These are phyloP conservation scores for Furcasterigmium sp. DNA, from an alignment of 2,329 filamentous ascomycete genomes.

Conservation along the genomic window DNA sequence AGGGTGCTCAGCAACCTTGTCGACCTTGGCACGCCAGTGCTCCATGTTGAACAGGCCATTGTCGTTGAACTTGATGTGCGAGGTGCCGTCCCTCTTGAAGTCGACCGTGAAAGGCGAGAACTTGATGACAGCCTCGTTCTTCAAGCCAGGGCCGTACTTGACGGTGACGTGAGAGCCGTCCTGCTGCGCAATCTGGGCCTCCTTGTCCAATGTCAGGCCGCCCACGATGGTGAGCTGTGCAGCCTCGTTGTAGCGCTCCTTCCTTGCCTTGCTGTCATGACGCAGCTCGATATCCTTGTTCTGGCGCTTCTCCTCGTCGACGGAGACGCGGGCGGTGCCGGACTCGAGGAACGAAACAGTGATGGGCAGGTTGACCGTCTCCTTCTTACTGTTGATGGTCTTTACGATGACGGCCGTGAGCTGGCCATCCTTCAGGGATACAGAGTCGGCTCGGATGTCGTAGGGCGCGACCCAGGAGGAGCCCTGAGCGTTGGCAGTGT, in stretches of 20 bases:
- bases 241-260: slow-evolving; percentile 92
- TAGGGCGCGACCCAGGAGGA: slow-evolving; percentile 78
- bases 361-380: slow-evolving; percentile 74
- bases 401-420: slow-evolving; percentile 81
- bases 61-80: slow-evolving; percentile 84
- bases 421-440: slow-evolving; percentile 73
- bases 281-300: slow-evolving; percentile 86
- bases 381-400: slow-evolving; percentile 57
- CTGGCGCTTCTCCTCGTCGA: slow-evolving; percentile 87
- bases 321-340: slow-evolving; percentile 76
- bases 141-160: slow-evolving; percentile 69
- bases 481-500: slow-evolving; percentile 61
- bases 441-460: slow-evolving; percentile 63
- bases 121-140: slow-evolving; percentile 77
- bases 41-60: slow-evolving; percentile 89
- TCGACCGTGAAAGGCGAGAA: slow-evolving; percentile 81
- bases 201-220: slow-evolving; percentile 66
- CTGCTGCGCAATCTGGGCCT: slow-evolving; percentile 62
- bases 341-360: slow-evolving; percentile 86
- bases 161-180: slow-evolving; percentile 66
- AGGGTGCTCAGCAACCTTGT: slow-evolving; percentile 43
- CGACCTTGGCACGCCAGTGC: slow-evolving; percentile 88
- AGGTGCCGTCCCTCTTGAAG: slow-evolving; percentile 76
- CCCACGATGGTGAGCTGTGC: slow-evolving; percentile 83
- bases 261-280: slow-evolving; percentile 76